Base-by-base conservation (phyloP, 805 yeast genomes). In the Saturnispora diversa region DNA sequence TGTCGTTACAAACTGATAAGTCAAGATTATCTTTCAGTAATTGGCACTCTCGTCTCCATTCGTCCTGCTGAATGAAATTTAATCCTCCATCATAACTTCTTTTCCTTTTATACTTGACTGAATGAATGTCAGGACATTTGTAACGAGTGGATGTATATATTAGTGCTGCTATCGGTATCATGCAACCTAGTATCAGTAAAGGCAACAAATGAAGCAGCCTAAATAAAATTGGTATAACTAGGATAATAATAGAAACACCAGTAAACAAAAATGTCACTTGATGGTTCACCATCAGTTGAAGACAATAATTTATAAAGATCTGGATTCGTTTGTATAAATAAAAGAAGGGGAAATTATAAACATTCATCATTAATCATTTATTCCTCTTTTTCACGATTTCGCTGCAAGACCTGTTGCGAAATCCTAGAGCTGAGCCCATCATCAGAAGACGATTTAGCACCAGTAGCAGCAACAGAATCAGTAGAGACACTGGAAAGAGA, bases 21-120 rank as follows among this genome's bases (percentile, higher is more conserved):
- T 39, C 45, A 1, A 52, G 40, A 12, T 49, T 47, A 4, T 36
- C 21, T 21, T 41, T 27, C 2, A 63, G 23, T 0, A n/a, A 5
- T 1, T 37, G 38, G 2, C 53, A 9, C 31, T 60, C 61, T 1
- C 32, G 33, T 2, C 23, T 28, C 73, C 72, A 68, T 28, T 55
- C 54, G 1, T 45, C 48, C 1, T 36, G 26, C 13, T 40, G 43
- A 0, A 63, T 32, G 15, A 21, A 30, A 15, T 24, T 56, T 50
- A 60, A 62, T 15, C 37, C 35, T 22, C 61, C 36, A 9, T 13
- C 22, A 4, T 9, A 8, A 15, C 10, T 22, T 16, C 34, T 23
- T 2, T 13, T 2, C 8, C n/a, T 24, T 2, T 7, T 13, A 11
- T 32, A 39, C 6, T 24, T 32, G 3, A 8, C 16, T 20, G 40